Evolutionary conservation across 75 land plant species (phyloP).

Genomic region (Pinus tabuliformis): DNA sequence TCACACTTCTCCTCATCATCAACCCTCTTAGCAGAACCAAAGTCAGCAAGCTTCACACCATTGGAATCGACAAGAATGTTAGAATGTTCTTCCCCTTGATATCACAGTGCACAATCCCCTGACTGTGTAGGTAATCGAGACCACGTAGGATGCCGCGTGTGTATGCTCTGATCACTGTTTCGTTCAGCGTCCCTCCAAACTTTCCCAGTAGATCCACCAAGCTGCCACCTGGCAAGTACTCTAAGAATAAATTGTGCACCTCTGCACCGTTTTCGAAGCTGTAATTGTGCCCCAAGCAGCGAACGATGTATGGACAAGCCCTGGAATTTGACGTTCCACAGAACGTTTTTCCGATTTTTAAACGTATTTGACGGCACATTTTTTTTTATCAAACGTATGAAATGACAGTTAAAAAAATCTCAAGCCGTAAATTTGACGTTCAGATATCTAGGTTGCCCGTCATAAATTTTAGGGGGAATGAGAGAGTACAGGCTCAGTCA

Average conservation of each 20-base stretch:
- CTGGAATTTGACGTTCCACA: too few species aligned
- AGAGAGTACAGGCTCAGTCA: too few species aligned
- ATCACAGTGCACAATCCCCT: slow-evolving; percentile 65
- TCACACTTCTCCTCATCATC: slow-evolving; percentile 6
- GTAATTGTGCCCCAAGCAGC: slow-evolving; percentile 27
- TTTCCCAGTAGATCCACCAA: slow-evolving; percentile 42
- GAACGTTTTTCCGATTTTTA: too few species aligned
- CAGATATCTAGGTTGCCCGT: too few species aligned
- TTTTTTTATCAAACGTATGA: too few species aligned
- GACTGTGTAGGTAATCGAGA: slow-evolving; percentile 29
- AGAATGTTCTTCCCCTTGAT: slow-evolving; percentile 60
- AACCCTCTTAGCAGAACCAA: slow-evolving; percentile 51
- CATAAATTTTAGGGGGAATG: too few species aligned
- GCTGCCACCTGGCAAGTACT: slow-evolving; percentile 66
- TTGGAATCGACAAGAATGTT: slow-evolving; percentile 34
- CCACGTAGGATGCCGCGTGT: slow-evolving; percentile 37
- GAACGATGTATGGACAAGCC: slow-evolving; percentile 22
- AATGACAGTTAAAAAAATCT: too few species aligned
- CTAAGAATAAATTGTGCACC: slow-evolving; percentile 42
- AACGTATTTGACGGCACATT: too few species aligned
- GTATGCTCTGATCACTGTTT: slow-evolving; percentile 23
- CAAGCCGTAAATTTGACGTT: too few species aligned
- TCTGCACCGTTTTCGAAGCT: slow-evolving; percentile 16
- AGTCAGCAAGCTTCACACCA: slow-evolving; percentile 53
- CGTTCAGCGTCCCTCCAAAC: slow-evolving; percentile 39